Evolutionary conservation across 2,329 filamentous ascomycete species (phyloP).

Genomic region (Xylaria multiplex): DNA sequence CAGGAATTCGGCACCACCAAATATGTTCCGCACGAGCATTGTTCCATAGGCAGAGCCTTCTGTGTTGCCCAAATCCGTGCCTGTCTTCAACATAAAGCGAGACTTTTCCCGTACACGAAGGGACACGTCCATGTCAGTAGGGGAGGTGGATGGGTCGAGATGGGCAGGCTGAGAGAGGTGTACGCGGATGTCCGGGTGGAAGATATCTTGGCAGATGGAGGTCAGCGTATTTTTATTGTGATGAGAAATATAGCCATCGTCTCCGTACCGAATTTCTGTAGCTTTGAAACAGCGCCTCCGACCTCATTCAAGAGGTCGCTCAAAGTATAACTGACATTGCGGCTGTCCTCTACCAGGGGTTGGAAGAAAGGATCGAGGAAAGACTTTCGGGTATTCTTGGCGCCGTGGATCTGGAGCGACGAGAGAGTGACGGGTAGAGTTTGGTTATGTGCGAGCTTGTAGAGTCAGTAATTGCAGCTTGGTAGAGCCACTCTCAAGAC

Average conservation of each 20-base stretch:
- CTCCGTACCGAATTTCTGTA: constrained; percentile 77
- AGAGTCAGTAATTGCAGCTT: constrained; percentile 24
- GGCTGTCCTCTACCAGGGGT: constrained; percentile 77
- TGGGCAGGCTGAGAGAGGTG: constrained; percentile 81
- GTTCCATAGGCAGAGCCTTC: constrained; percentile 95
- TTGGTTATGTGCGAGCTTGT: constrained; percentile 80
- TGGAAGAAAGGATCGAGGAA: constrained; percentile 86
- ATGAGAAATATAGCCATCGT: not conserved
- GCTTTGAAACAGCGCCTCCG: constrained; percentile 58
- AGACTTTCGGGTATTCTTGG: constrained; percentile 79
- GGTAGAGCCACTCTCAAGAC: constrained; percentile 18
- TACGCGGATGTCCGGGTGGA: constrained; percentile 82
- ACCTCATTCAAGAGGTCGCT: constrained; percentile 72
- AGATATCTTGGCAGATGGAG: constrained; percentile 72
- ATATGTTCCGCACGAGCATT: constrained; percentile 86
- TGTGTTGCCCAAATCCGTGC: constrained; percentile 91
- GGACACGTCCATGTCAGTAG: constrained; percentile 83
- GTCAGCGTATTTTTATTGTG: constrained; percentile 23
- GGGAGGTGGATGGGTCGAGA: constrained; percentile 73
- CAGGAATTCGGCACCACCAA: constrained; percentile 91
- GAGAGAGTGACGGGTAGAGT: constrained; percentile 89
- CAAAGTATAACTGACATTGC: constrained; percentile 77
- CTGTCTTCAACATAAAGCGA: constrained; percentile 88
- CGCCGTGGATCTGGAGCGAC: constrained; percentile 84
- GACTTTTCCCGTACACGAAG: constrained; percentile 82